Conservation (phyloP, 2,329 filamentous ascomycete genomes). For the Penicillium olsonii region DNA sequence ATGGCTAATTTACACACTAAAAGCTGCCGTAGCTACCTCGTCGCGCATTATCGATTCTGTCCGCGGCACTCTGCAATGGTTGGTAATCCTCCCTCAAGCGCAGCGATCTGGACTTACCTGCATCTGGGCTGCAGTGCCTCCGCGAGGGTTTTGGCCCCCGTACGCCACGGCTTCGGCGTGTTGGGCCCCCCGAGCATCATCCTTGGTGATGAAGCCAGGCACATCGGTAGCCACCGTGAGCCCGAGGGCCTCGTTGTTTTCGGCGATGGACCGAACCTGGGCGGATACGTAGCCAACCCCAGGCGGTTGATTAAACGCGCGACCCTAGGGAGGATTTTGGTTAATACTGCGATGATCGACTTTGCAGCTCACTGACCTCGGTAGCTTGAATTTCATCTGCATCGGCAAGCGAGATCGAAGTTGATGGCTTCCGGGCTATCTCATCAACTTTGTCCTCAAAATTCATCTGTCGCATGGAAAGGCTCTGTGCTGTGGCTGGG, state of each 20-base stretch:
- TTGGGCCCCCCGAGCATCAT: slow-evolving; percentile 36
- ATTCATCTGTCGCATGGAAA: slow-evolving; percentile 36
- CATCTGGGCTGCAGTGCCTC: slow-evolving; percentile 36
- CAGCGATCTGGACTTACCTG: slow-evolving; percentile 28
- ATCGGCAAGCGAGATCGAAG: slow-evolving; percentile 35
- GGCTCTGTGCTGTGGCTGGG: slow-evolving; percentile 35
- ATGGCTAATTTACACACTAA: neutral
- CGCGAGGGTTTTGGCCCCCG: slow-evolving; percentile 33
- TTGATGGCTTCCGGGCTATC: slow-evolving; percentile 33
- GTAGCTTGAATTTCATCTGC: slow-evolving; percentile 34
- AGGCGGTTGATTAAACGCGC: slow-evolving; percentile 36
- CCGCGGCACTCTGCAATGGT: slow-evolving; percentile 34
- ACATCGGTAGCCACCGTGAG: slow-evolving; percentile 23
- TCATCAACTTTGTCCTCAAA: slow-evolving; percentile 36
- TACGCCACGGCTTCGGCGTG: slow-evolving; percentile 28
- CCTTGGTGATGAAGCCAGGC: slow-evolving; percentile 34
- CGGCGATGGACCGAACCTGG: slow-evolving; percentile 36
- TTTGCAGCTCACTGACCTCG: slow-evolving; percentile 23
- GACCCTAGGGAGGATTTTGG: slow-evolving; percentile 22
- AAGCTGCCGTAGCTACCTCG: slow-evolving; percentile 13
- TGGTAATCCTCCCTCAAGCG: slow-evolving; percentile 1
- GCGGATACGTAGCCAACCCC: slow-evolving; percentile 33
- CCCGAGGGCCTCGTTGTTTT: slow-evolving; percentile 33
- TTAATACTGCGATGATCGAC: neutral
- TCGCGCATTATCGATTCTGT: slow-evolving; percentile 33